Base-by-base conservation (phyloP, 1,284 basidiomycete species). In the Trametes hirsuta region DNA sequence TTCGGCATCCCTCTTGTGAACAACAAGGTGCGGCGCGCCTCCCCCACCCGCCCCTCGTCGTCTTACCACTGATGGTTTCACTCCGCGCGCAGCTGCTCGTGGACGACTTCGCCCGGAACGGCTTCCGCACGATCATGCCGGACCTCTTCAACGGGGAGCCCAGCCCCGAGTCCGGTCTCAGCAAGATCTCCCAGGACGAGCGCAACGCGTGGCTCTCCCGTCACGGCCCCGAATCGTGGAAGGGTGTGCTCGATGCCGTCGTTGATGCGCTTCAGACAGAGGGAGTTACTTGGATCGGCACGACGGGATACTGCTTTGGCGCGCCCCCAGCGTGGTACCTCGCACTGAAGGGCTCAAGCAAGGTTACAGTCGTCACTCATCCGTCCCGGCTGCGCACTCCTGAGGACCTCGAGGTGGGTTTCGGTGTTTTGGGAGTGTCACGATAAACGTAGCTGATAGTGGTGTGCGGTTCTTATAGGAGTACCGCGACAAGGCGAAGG, bases 41-140 rank as follows among this genome's bases (percentile, higher is more conserved):
- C 5, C 30, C 30, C 5, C 30, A 30, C 30, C 30, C 44, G 1
- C 18, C 10, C 12, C 15, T 10, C 41, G n/a, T 12, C n/a, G 12
- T 11, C 25, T 18, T 18, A 10, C 39, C 15, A 2, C 4, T 4
- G 11, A 2, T 18, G 6, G 3, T 15, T 4, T 18, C 18, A 3
- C 4, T 5, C 11, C 9, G 14, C 18, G 25, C 15, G 3, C 68
- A 89, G 86, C 78, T 89, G 34, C 75, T 90, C 36, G 84, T 80
- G 12, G 92, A 94, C 68, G 86, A 85, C 69, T 93, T 87, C 74
- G 90, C 91, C 15, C 77, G 77, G 30, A 88, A 90, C 64, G 91
- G 90, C 11, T 88, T 84, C 79, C 84, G 85, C 79, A 81, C 80
- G 8, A 76, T 88, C 59, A 66, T 81, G 12, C 81, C 83, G 0